A percentile compares a stretch with the other conserved stretches of the same genome.
phyloP scores from a whole-genome alignment of 176 grass and related monocot genomes.

The Puccinellia tenuiflora region DNA sequence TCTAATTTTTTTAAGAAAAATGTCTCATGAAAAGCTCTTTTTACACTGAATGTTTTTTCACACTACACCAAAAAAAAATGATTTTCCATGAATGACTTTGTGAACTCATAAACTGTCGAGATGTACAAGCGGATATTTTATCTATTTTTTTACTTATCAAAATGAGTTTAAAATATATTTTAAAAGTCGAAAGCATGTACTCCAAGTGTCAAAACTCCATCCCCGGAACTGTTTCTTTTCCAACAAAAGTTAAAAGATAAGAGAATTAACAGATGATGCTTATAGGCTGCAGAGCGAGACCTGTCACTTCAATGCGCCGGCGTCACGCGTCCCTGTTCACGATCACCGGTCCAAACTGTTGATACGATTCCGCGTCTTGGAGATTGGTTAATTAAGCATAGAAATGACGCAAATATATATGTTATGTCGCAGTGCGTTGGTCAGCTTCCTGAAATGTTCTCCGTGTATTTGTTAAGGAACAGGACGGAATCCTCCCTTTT shows the following conservation, averaged over 20 bases:
- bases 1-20: too few species aligned
- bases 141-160: too few species aligned
- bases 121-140: too few species aligned
- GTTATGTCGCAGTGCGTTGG: neutral
- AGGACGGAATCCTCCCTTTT: neutral
- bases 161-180: too few species aligned
- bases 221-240: too few species aligned
- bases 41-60: too few species aligned
- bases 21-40: too few species aligned
- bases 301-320: neutral
- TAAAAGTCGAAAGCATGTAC: too few species aligned
- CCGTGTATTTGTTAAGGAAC: neutral
- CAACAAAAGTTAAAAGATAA: neutral
- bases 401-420: neutral
- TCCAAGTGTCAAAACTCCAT: too few species aligned
- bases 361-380: constrained; percentile 1
- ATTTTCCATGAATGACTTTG: too few species aligned
- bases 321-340: constrained; percentile 13
- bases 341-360: neutral
- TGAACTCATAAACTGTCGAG: too few species aligned
- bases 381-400: neutral
- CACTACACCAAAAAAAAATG: too few species aligned
- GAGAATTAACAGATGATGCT: neutral
- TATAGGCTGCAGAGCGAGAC: neutral
- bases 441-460: constrained; percentile 27